Conservation (phyloP, 441 rosid species). For the Brassica balearica region DNA sequence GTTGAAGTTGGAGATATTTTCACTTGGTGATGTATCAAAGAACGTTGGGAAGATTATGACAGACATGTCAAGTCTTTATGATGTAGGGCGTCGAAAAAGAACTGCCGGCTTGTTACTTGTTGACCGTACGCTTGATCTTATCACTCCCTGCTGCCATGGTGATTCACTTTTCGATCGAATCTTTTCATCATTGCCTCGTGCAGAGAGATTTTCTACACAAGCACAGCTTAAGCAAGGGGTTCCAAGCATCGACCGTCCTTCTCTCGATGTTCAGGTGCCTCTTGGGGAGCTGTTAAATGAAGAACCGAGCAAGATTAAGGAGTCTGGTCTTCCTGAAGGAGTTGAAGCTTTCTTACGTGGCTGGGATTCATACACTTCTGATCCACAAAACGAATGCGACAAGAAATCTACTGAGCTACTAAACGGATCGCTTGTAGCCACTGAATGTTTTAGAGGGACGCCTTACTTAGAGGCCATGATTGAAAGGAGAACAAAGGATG, state of each 20-base stretch:
- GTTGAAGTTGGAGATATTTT: conserved; percentile 92
- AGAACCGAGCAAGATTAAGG: conserved; percentile 52
- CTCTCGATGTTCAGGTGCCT: conserved; percentile 83
- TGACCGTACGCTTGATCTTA: conserved; percentile 93
- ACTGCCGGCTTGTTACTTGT: conserved; percentile 87
- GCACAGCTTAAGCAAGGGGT: conserved; percentile 54
- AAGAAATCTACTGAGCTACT: conserved; percentile 54
- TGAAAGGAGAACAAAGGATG: conserved; percentile 89
- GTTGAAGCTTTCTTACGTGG: conserved; percentile 74
- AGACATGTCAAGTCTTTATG: conserved; percentile 98
- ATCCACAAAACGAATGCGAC: conserved; percentile 47
- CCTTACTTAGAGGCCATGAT: conserved; percentile 86
- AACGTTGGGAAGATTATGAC: conserved; percentile 90
- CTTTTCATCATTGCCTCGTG: conserved; percentile 77
- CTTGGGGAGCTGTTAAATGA: conserved; percentile 65
- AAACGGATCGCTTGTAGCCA: conserved; percentile 73
- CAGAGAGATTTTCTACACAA: conserved; percentile 63
- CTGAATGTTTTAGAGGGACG: conserved; percentile 78
- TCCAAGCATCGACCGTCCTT: conserved; percentile 60
- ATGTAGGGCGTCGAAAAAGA: conserved; percentile 93
- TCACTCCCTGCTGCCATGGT: conserved; percentile 92
- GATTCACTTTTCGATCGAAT: conserved; percentile 90
- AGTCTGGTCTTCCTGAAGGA: conserved; percentile 56
- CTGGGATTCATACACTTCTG: conserved; percentile 58
- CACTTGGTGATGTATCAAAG: conserved; percentile 88